phyloP scores from a whole-genome alignment of 305 asterid species.

The Fraxinus nigra region DNA sequence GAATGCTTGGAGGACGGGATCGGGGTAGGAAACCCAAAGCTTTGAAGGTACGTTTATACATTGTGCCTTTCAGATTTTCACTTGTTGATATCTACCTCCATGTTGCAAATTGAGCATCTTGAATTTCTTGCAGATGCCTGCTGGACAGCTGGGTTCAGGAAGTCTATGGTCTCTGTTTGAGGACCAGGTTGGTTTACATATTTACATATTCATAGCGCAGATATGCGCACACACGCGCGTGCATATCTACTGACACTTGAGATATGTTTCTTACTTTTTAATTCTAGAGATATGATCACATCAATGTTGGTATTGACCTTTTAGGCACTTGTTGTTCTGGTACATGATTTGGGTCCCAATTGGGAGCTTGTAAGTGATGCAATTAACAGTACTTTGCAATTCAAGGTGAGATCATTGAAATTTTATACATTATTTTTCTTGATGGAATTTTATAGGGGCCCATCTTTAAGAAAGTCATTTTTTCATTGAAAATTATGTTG shows the following conservation, averaged over 20 bases:
- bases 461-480: slow-evolving; percentile 7
- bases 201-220: slow-evolving; percentile 16
- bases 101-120: slow-evolving; percentile 24
- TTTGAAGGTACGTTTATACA: slow-evolving; percentile 44
- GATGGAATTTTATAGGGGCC: slow-evolving; percentile 14
- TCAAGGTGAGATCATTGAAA: slow-evolving; percentile 51
- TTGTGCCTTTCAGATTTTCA: slow-evolving; percentile 7
- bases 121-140: slow-evolving; percentile 46
- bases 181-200: slow-evolving; percentile 63
- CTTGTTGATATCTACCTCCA: slow-evolving; percentile 7
- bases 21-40: slow-evolving; percentile 62
- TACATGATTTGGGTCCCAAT: slow-evolving; percentile 80
- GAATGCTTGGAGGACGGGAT: slow-evolving; percentile 66
- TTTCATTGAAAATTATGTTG: slow-evolving; percentile 8
- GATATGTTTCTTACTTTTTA: slow-evolving; percentile 15
- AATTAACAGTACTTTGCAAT: slow-evolving; percentile 63
- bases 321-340: slow-evolving; percentile 82
- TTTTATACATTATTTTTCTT: slow-evolving; percentile 7
- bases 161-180: slow-evolving; percentile 71
- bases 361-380: slow-evolving; percentile 95
- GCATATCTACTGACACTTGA: slow-evolving; percentile 16
- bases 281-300: slow-evolving; percentile 13
- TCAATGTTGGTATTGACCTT: slow-evolving; percentile 11
- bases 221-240: not conserved
- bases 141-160: slow-evolving; percentile 57